Evolutionary conservation across 1,284 basidiomycete species (phyloP).

Genomic region (Cutaneotrichosporon sp.): DNA sequence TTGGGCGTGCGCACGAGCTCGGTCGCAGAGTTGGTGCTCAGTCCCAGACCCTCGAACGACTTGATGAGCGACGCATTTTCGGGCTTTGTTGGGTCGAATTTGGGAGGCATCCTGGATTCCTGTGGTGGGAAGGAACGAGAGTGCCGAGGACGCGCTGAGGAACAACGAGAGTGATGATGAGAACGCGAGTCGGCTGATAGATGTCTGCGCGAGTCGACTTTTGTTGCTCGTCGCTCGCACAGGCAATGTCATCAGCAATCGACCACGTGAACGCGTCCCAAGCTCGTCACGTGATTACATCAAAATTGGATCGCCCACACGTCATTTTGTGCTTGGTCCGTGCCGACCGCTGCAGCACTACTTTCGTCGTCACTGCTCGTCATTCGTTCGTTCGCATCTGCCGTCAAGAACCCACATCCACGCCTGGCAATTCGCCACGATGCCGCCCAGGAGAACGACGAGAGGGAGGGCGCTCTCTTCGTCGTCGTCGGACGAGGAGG

Average conservation of each 20-base stretch:
- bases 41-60: slow-evolving; percentile 73
- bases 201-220: too few species aligned
- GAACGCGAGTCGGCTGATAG: too few species aligned
- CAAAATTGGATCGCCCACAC: not conserved
- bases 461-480: not conserved
- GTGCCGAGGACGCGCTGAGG: too few species aligned
- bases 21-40: slow-evolving; percentile 70
- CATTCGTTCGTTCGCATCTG: not conserved
- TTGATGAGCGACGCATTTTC: slow-evolving; percentile 54
- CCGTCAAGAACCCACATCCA: not conserved
- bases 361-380: not conserved
- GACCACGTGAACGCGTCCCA: too few species aligned
- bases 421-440: not conserved
- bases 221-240: too few species aligned
- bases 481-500: not conserved
- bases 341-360: too few species aligned
- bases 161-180: too few species aligned
- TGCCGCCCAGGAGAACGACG: not conserved
- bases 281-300: not conserved
- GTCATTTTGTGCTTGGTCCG: not conserved
- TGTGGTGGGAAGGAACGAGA: too few species aligned
- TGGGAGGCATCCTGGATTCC: slow-evolving; percentile 48
- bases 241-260: too few species aligned
- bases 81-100: slow-evolving; percentile 53
- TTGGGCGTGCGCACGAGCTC: slow-evolving; percentile 78